These are phyloP conservation scores for Panicum virgatum DNA, from an alignment of 202 grass and related monocot genomes.

Conservation along the genomic window DNA sequence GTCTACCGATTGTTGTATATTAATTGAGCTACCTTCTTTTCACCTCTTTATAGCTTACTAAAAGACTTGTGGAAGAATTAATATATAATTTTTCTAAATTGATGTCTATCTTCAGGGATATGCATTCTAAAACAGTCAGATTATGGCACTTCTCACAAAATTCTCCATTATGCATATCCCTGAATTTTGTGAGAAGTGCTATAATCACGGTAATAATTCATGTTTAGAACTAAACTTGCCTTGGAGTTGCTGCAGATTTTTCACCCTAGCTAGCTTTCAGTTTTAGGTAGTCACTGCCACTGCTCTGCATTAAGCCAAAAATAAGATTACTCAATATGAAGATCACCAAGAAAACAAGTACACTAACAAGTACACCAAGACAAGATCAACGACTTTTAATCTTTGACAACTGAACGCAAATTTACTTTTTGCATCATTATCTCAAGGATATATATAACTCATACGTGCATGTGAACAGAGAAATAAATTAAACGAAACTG, in stretches of 20 bases:
- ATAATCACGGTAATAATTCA: background rate
- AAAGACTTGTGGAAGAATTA: background rate
- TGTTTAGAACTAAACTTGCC: slow-evolving; percentile 35
- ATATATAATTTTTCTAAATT: background rate
- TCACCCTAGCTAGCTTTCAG: slow-evolving; percentile 55
- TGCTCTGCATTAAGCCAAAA: slow-evolving; percentile 69
- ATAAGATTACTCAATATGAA: slow-evolving; percentile 22
- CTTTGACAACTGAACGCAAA: background rate
- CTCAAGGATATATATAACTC: background rate
- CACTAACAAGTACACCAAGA: background rate
- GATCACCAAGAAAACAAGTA: background rate
- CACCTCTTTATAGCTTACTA: background rate
- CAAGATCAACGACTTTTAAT: background rate
- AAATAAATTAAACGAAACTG: too few relatives aligned
- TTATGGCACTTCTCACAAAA: background rate
- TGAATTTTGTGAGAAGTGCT: background rate
- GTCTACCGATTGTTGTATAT: background rate
- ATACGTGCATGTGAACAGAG: too few relatives aligned
- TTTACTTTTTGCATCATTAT: background rate
- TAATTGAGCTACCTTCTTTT: background rate
- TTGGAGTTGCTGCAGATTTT: slow-evolving; percentile 66
- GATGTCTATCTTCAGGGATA: background rate
- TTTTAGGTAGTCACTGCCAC: slow-evolving; percentile 63
- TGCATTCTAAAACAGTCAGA: background rate
- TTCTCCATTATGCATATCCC: background rate